These are phyloP conservation scores for Fusarium virguliforme DNA, from an alignment of 2,329 filamentous ascomycete species.

Conservation along the genomic window DNA sequence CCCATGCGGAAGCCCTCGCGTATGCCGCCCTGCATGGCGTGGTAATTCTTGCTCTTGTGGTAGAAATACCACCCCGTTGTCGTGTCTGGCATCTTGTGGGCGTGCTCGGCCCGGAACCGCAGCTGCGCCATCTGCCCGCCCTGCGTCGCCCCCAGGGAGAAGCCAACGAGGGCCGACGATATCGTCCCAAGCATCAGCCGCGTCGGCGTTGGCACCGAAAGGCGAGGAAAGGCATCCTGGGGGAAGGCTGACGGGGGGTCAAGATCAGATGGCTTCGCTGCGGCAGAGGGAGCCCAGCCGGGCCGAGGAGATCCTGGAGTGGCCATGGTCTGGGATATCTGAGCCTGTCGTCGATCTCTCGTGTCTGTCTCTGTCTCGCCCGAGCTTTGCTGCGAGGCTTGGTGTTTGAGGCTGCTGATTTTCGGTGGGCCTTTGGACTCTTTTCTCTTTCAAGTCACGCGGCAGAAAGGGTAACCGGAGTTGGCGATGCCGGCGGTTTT, in stretches of 20 bases:
- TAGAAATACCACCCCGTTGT: slow-evolving; percentile 97
- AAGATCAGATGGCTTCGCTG: slow-evolving; percentile 38
- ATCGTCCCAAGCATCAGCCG: slow-evolving; percentile 77
- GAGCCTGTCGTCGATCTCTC: slow-evolving; percentile 4
- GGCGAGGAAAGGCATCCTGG: slow-evolving; percentile 60
- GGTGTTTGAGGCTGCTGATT: slow-evolving; percentile 32
- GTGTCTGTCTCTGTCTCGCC: slow-evolving; percentile 12
- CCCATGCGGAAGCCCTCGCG: slow-evolving; percentile 86
- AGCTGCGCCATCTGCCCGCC: slow-evolving; percentile 82
- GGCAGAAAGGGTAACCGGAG: slow-evolving; percentile 37
- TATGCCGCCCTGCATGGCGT: slow-evolving; percentile 82
- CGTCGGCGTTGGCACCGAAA: slow-evolving; percentile 75
- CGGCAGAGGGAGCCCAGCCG: slow-evolving; percentile 33
- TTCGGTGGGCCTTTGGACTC: slow-evolving; percentile 37
- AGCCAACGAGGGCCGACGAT: slow-evolving; percentile 77
- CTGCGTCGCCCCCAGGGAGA: slow-evolving; percentile 79
- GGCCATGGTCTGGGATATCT: slow-evolving; percentile 24
- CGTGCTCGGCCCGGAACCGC: slow-evolving; percentile 95
- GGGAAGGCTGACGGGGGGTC: slow-evolving; percentile 44
- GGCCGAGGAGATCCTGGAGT: slow-evolving; percentile 35
- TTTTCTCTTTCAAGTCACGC: slow-evolving; percentile 25
- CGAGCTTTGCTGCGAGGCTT: slow-evolving; percentile 39
- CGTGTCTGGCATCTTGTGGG: slow-evolving; percentile 88
- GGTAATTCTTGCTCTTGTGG: slow-evolving; percentile 98
- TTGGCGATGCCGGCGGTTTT: slow-evolving; percentile 40